Percentiles rank a stretch among this genome's conserved stretches.
These are phyloP conservation scores for Xylaria venustula DNA, from an alignment of 495 filamentous ascomycete genomes.

Conservation along the genomic window DNA sequence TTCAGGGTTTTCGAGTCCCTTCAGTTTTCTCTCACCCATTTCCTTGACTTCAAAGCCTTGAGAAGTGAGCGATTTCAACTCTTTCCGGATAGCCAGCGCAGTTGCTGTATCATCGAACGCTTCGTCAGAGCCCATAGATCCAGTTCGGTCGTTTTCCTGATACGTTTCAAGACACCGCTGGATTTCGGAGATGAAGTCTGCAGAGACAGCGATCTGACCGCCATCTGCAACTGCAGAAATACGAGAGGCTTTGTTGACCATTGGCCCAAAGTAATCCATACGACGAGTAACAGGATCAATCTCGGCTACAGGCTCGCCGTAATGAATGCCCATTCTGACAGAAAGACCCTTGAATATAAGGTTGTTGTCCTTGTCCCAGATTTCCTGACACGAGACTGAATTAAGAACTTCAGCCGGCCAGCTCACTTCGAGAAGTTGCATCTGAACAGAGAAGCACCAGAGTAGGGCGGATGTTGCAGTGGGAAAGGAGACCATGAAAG, in stretches of 20 bases:
- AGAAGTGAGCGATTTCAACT: conserved; percentile 81
- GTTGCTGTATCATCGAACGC: conserved; percentile 67
- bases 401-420: conserved; percentile 94
- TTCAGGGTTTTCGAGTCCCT: conserved; percentile 97
- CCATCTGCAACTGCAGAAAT: conserved; percentile 95
- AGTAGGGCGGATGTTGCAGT: conserved; percentile 90
- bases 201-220: conserved; percentile 92
- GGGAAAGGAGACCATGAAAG: conserved; percentile 98
- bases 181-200: conserved; percentile 94
- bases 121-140: conserved; percentile 67
- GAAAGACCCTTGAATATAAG: conserved; percentile 90
- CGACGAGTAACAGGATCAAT: conserved; percentile 92
- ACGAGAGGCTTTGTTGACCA: conserved; percentile 95
- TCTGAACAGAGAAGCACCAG: conserved; percentile 95
- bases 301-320: conserved; percentile 90
- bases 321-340: conserved; percentile 96
- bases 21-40: conserved; percentile 88
- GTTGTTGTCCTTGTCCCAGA: conserved; percentile 78
- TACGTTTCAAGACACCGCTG: conserved; percentile 86
- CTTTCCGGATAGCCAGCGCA: conserved; percentile 73
- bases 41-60: conserved; percentile 97
- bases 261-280: conserved; percentile 99
- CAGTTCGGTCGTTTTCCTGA: conserved; percentile 68
- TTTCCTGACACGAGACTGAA: conserved; percentile 78
- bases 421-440: conserved; percentile 75